Percentiles rank a stretch among this genome's conserved stretches.
phyloP scores from a whole-genome alignment of 169 alveolate genomes.

The Miamiensis avidus region DNA sequence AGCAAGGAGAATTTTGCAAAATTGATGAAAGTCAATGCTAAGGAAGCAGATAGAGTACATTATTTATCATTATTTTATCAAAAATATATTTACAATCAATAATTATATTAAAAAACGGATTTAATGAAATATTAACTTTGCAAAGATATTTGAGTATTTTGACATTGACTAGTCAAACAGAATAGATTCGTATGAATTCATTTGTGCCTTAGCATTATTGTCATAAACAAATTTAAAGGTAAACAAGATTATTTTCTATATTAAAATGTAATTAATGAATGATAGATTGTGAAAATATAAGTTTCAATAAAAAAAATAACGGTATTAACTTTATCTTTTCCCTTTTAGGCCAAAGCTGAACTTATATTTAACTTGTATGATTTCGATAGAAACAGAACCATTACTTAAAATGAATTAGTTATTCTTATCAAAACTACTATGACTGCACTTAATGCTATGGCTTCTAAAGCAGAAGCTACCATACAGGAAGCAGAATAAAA shows the following conservation, averaged over 20 bases:
- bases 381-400: conserved; percentile 64
- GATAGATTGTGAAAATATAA: too few relatives aligned
- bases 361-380: conserved; percentile 70
- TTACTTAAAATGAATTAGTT: conserved; percentile 65
- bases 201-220: conserved; percentile 67
- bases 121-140: too few relatives aligned
- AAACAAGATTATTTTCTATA: background rate
- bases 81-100: background rate
- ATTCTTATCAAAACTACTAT: conserved; percentile 52
- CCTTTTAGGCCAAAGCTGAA: conserved; percentile 55
- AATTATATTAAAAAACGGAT: too few relatives aligned
- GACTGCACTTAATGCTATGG: conserved; percentile 54
- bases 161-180: conserved; percentile 63
- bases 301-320: too few relatives aligned
- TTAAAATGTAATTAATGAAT: too few relatives aligned
- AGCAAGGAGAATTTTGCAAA: conserved; percentile 29
- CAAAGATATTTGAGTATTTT: conserved; percentile 59
- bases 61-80: background rate
- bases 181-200: conserved; percentile 66
- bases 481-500: conserved; percentile 55
- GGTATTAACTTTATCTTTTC: conserved; percentile 1
- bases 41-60: conserved; percentile 28
- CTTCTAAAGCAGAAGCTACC: conserved; percentile 48
- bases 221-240: conserved; percentile 41
- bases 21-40: conserved; percentile 38